phyloP scores from a whole-genome alignment of 306 rosid genomes.

The Datisca glomerata region DNA sequence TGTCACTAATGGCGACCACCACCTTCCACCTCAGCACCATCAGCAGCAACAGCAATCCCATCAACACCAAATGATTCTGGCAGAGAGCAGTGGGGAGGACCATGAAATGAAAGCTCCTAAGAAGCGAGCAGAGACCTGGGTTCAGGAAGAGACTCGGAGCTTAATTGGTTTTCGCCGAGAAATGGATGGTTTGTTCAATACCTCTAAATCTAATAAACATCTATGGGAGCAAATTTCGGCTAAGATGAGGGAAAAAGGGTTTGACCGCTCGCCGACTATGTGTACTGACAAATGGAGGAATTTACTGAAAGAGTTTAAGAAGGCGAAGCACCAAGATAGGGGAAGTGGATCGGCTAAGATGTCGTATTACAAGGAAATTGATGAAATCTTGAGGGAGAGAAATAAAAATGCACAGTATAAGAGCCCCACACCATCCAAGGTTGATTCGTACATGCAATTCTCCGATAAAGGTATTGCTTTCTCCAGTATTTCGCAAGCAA shows the following conservation, averaged over 20 bases:
- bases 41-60: constrained; percentile 33
- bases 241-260: constrained; percentile 82
- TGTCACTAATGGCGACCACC: constrained; percentile 33
- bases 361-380: constrained; percentile 86
- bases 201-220: constrained; percentile 87
- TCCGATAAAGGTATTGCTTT: constrained; percentile 47
- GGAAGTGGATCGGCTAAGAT: constrained; percentile 81
- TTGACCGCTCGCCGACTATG: constrained; percentile 90
- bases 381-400: constrained; percentile 70
- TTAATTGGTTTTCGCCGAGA: constrained; percentile 61
- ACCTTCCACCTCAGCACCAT: constrained; percentile 16
- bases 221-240: constrained; percentile 88
- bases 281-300: constrained; percentile 99
- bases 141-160: constrained; percentile 84
- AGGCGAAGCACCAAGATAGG: constrained; percentile 63
- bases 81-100: constrained; percentile 78
- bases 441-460: constrained; percentile 78
- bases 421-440: constrained; percentile 51
- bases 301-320: constrained; percentile 85
- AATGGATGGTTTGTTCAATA: constrained; percentile 67
- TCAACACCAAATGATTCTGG: constrained; percentile 46
- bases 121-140: constrained; percentile 97
- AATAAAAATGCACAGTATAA: constrained; percentile 44
- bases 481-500: not conserved
- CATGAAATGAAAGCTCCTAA: constrained; percentile 87